Evolutionary conservation across 176 grass and related monocot genomes (phyloP).

Genomic region (Cenchrus purpureus): DNA sequence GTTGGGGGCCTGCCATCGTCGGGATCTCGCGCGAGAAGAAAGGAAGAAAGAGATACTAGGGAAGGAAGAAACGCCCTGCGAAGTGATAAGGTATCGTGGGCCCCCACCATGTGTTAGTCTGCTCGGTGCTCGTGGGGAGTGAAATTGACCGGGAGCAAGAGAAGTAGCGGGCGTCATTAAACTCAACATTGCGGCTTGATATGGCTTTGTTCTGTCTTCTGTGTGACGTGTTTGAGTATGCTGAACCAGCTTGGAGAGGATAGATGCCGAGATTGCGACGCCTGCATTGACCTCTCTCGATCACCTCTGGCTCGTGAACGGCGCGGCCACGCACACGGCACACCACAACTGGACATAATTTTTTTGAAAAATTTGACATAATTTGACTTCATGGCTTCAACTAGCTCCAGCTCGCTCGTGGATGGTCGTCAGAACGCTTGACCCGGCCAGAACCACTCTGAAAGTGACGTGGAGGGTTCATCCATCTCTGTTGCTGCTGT

Average conservation of each 20-base stretch:
- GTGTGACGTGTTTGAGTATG: background rate
- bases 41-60: too few species aligned
- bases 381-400: background rate
- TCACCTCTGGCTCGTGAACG: background rate
- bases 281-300: background rate
- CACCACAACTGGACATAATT: background rate
- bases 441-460: background rate
- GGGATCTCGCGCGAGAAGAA: too few species aligned
- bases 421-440: background rate
- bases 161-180: too few species aligned
- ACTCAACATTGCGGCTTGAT: too few species aligned
- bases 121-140: too few species aligned
- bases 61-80: too few species aligned
- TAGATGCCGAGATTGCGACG: background rate
- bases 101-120: too few species aligned
- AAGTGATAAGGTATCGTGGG: too few species aligned
- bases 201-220: background rate
- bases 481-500: conserved; percentile 5
- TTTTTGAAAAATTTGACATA: background rate
- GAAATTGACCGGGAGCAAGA: too few species aligned
- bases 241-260: background rate
- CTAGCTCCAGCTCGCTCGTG: background rate
- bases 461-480: conserved; percentile 1
- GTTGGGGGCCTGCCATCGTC: too few species aligned
- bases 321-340: background rate